Base-by-base conservation (phyloP, 169 alveolate genomes). In the Cyclospora cayetanensis region DNA sequence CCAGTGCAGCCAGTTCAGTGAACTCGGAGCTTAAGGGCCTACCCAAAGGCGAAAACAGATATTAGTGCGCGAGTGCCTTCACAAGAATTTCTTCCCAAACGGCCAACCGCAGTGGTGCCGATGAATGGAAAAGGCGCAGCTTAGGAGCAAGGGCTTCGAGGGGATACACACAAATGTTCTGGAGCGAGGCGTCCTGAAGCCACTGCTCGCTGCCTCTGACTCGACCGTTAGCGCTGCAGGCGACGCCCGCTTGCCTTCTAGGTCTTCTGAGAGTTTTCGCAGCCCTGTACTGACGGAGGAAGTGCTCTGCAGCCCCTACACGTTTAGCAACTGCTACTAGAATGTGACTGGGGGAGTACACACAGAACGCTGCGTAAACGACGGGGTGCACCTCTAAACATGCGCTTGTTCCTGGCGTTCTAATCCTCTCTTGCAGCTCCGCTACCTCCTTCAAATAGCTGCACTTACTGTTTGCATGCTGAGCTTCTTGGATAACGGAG, bases 81-180 rank as follows among this genome's bases (percentile, higher is more conserved):
- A 55, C 35, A 80, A 80, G 41, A 53, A 80, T 52, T 37, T 34
- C 76, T 80, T 80, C 77, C 90, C 90, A 80, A 37, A 55, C 90
- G 29, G 90, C 90, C 39, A 80, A 55, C 55, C 90, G 90, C 72
- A 20, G 35, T 1, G 90, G 90, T 18, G 90, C 90, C 12, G 90
- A 27, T n/a, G 50, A 80, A 52, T 53, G 35, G 43, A 80, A 80
- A 52, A 80, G 90, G 74, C 90, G 90, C 52, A 80, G 55, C 55
- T 52, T 35, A 0, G 76, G 76, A 0, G 90, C 31, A 25, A 80
- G 60, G 12, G 90, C 90, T 42, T 80, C 90, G 11, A 80, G 55
- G 27, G 90, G 90, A 42, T 80, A 80, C 20, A 80, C 68, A 76
- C 90, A 80, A 18, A 80, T 41, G 74, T 43, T 52, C 29, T 43